These are phyloP conservation scores for Perkinsus marinus DNA, from an alignment of 169 alveolate genomes.

Conservation along the genomic window DNA sequence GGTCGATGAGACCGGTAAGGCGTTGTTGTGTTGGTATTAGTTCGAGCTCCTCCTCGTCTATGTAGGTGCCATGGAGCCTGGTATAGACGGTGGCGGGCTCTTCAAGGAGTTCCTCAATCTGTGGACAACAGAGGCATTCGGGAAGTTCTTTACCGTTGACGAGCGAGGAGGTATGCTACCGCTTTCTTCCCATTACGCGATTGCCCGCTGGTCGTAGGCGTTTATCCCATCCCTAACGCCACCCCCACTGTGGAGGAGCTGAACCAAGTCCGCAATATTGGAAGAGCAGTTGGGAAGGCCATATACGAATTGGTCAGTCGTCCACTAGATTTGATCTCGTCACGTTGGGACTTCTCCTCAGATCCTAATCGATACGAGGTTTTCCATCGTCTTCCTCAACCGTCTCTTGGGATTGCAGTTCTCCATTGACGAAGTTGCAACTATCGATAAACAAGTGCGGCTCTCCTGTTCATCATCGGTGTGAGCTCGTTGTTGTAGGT, in stretches of 20 bases:
- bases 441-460: background rate
- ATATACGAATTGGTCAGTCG: background rate
- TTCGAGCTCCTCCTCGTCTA: too few relatives aligned
- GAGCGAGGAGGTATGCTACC: background rate
- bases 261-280: background rate
- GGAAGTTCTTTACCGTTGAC: background rate
- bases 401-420: background rate
- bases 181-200: background rate
- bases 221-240: background rate
- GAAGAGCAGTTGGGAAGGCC: background rate
- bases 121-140: background rate
- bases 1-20: background rate
- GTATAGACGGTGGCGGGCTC: background rate
- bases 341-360: background rate
- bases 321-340: background rate
- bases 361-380: background rate
- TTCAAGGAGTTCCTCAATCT: background rate
- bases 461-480: background rate
- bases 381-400: background rate
- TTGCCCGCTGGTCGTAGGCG: background rate
- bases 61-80: background rate
- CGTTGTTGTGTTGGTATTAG: background rate
- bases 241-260: background rate
- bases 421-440: background rate
- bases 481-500: background rate